Percentiles rank a stretch among this genome's conserved stretches.
phyloP scores from a whole-genome alignment of 257 asterid genomes.

The Lycium ferocissimum region DNA sequence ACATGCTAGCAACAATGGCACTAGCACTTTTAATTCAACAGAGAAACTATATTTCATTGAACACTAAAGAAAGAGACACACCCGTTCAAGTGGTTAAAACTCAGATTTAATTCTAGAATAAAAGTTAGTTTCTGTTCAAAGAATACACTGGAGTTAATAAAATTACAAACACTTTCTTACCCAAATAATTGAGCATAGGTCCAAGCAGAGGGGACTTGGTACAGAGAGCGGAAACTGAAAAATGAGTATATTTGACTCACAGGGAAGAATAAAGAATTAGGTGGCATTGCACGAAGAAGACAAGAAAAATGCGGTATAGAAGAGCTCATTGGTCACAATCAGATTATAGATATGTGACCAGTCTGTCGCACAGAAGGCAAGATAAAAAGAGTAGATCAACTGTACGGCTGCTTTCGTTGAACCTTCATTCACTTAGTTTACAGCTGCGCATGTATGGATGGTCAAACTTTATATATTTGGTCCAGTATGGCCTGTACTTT shows the following conservation, averaged over 20 bases:
- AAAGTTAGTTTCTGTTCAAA: slow-evolving; percentile 31
- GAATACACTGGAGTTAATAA: slow-evolving; percentile 32
- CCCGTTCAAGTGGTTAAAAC: not conserved
- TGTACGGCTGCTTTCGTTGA: slow-evolving; percentile 33
- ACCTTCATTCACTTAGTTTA: slow-evolving; percentile 69
- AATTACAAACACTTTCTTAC: slow-evolving; percentile 25
- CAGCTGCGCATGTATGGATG: slow-evolving; percentile 80
- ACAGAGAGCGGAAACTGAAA: slow-evolving; percentile 35
- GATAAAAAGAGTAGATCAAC: slow-evolving; percentile 32
- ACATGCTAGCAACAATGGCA: too few species aligned
- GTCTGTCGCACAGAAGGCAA: slow-evolving; percentile 30
- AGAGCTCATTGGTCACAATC: slow-evolving; percentile 18
- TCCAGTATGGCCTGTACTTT: slow-evolving; percentile 89
- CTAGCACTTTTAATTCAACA: too few species aligned
- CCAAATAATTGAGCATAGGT: slow-evolving; percentile 27
- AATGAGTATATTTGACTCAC: slow-evolving; percentile 50
- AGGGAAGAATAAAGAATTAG: slow-evolving; percentile 41
- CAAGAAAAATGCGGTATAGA: not conserved
- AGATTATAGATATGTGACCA: slow-evolving; percentile 24
- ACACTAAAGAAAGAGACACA: not conserved
- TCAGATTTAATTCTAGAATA: slow-evolving; percentile 36
- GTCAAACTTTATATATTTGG: slow-evolving; percentile 78
- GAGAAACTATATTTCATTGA: too few species aligned
- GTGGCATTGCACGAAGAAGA: not conserved
- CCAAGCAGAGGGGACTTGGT: slow-evolving; percentile 34